Evolutionary conservation across 2,329 filamentous ascomycete species (phyloP).

Genomic region (Tolypocladium pustulatum): DNA sequence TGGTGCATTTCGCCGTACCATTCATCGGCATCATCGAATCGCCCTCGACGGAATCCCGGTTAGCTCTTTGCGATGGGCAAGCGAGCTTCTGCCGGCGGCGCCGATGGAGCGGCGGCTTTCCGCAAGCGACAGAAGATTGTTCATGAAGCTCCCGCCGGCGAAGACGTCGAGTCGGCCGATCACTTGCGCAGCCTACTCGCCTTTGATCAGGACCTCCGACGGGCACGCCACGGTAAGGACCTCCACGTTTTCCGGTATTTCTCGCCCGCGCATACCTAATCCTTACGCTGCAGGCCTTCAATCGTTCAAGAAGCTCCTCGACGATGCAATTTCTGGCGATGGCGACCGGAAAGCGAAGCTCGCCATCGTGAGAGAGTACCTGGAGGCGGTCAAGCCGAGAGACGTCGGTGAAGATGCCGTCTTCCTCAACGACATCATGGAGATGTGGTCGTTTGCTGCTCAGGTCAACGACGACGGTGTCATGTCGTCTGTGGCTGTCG

Average conservation of each 20-base stretch:
- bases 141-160: conserved; percentile 46
- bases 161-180: conserved; percentile 50
- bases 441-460: conserved; percentile 77
- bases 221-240: conserved; percentile 52
- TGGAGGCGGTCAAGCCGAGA: conserved; percentile 43
- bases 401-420: conserved; percentile 36
- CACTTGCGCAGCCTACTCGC: conserved; percentile 59
- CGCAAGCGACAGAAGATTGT: conserved; percentile 47
- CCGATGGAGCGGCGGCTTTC: conserved; percentile 28
- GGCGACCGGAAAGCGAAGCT: conserved; percentile 29
- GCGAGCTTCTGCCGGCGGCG: conserved; percentile 25
- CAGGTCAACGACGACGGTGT: conserved; percentile 72
- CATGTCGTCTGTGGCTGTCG: conserved; percentile 69
- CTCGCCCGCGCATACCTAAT: neutral
- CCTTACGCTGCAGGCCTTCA: conserved; percentile 40
- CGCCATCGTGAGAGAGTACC: conserved; percentile 58
- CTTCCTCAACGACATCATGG: conserved; percentile 70
- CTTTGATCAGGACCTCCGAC: conserved; percentile 60
- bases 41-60: neutral
- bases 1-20: neutral
- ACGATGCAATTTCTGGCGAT: conserved; percentile 46
- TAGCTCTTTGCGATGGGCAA: conserved; percentile 29
- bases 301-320: conserved; percentile 62
- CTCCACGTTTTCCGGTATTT: neutral
- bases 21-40: neutral